Evolutionary conservation across 176 grass and related monocot genomes (phyloP), one percentile per base, ranked within the genome.

Genomic region (Carex littledalei): DNA sequence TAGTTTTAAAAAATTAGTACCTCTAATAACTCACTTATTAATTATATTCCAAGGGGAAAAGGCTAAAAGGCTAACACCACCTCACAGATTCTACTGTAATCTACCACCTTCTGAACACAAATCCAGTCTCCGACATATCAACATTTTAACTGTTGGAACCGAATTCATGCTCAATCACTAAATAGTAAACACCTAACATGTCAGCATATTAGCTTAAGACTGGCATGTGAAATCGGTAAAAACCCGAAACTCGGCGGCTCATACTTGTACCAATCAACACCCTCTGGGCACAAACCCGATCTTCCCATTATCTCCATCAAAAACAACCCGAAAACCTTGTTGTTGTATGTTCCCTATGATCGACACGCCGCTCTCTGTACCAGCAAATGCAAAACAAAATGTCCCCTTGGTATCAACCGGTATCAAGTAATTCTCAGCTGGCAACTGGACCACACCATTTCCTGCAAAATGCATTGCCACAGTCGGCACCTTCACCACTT

Each of bases 321-420:
- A 98, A 31, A 98, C 87, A 3, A 98, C 92, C 73, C 92, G 89
- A 90, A 94, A 94, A 0, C 95, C 95, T 84, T 98, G 95, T 87
- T 94, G 95, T 87, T 94, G 92, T 53, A 98, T 98, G 89, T 98
- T 98, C 58, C 95, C 92, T 78, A 97, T 91, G 88, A 97, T 97
- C 58, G 90, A 94, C 1, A 97, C 89, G 6, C 94, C 94, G 59
- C 89, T 91, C 84, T 92, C 94, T 12, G 92, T 97, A n/a, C 89
- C 92, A 0, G 95, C 92, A 87, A 98, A 98, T 18, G 95, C 92
- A 90, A 98, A 94, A 88, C 92, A 98, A 90, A 98, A 98, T 2
- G 95, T 98, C 10, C 92, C 92, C 82, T 39, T 89, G 11, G 91
- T 87, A 87, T 98, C 91, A 20, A 98, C 95, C 12, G 95, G 95